phyloP scores from a whole-genome alignment of 495 filamentous ascomycete genomes.

The Penicillium manginii region DNA sequence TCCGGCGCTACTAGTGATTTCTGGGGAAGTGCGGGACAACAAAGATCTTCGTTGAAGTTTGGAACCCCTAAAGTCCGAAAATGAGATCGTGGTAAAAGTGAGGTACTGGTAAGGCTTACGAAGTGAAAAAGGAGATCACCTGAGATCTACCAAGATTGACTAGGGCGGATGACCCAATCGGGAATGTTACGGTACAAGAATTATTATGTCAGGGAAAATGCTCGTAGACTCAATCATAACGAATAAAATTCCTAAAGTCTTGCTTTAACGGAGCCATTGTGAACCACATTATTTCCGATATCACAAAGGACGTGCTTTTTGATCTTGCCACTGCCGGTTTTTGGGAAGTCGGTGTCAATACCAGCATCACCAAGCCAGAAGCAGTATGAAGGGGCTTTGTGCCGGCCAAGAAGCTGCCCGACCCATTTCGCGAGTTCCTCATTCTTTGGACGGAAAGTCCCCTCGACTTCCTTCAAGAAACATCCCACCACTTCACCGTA shows the following conservation, averaged over 20 bases:
- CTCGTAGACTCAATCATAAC: too few species aligned
- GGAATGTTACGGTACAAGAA: too few species aligned
- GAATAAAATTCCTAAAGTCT: conserved; percentile 14
- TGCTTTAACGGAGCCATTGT: not conserved
- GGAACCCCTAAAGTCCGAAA: too few species aligned
- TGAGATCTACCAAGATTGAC: not conserved
- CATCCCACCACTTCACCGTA: conserved; percentile 31
- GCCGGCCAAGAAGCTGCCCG: conserved; percentile 50
- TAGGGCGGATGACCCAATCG: too few species aligned
- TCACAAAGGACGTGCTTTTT: conserved; percentile 63
- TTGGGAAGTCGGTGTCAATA: conserved; percentile 51
- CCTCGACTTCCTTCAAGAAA: conserved; percentile 20
- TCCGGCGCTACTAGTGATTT: not conserved
- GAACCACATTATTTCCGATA: conserved; percentile 32
- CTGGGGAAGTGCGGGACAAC: not conserved
- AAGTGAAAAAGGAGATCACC: not conserved
- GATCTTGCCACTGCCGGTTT: conserved; percentile 68
- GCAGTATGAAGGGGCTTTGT: conserved; percentile 60
- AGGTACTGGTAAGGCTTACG: not conserved
- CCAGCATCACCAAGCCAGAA: conserved; percentile 61
- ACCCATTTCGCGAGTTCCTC: conserved; percentile 43
- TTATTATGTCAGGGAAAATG: too few species aligned
- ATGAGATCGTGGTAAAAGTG: not conserved
- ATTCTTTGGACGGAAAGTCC: not conserved
- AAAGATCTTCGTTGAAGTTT: not conserved